Evolutionary conservation across 768 basidiomycete species (phyloP), one percentile per base, ranked within the genome.

Genomic region (Piloderma croceum): DNA sequence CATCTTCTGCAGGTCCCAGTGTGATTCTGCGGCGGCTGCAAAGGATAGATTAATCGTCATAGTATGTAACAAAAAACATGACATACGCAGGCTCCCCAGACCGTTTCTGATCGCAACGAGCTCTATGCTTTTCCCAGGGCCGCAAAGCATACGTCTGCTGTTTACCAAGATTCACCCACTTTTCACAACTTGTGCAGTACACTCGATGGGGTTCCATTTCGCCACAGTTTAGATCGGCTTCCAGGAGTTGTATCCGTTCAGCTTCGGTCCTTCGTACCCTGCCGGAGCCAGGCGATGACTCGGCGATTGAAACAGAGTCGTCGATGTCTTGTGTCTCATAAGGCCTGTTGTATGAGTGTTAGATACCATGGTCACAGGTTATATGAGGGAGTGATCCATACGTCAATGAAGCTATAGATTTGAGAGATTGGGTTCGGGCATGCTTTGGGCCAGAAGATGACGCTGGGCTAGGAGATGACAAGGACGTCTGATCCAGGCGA

Each of bases 201-300:
- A 71, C 79, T 7, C 70, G 67, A 57, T 76, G 71, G 2, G 74
- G 68, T 42, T 81, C 79, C 34, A 81, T 57, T 21, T 67, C 65
- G 21, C 69, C 69, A 44, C 79, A 79, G 35, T 76, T 69, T 5
- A 77, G 63, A 48, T 85, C 75, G 44, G 79, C 76, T 45, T 73
- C 71, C 56, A 81, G 77, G 56, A 79, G 79, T 50, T 77, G 68
- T 25, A 76, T 69, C 21, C 83, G 76, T 47, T 83, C 80, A 6
- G 63, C 59, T 60, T 82, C 82, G 18, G 67, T 74, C 42, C 79
- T 76, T 25, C 77, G 74, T 27, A 73, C 68, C 34, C 60, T 56
- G 41, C 55, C 52, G 40, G 54, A 53, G 42, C 67, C 66, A 42
- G 64, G 60, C 4, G 64, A 61, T 3, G 78, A 79, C 44, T 77